A percentile compares a stretch with the other conserved stretches of the same genome.
These are phyloP conservation scores for Leishmania aethiopica DNA, from an alignment of 208 protist species.

Conservation along the genomic window DNA sequence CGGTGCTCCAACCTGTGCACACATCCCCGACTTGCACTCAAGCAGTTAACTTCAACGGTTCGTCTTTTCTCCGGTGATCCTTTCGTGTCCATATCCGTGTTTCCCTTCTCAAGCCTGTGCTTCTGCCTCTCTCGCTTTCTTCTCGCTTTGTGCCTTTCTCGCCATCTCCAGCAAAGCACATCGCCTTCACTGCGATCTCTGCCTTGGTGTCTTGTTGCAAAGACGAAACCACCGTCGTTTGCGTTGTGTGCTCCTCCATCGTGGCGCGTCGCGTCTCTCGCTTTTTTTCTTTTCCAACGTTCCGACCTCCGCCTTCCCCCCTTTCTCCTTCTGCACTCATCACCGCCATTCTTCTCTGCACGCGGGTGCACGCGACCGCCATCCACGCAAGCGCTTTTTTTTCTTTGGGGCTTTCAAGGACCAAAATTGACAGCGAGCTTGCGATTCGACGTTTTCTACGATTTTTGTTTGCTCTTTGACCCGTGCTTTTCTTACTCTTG, in stretches of 20 bases:
- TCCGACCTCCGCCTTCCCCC: too few relatives aligned
- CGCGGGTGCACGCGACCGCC: background rate
- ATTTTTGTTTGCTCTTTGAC: background rate
- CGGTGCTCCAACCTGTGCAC: background rate
- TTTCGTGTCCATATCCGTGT: too few relatives aligned
- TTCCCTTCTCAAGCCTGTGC: background rate
- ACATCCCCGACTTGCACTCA: background rate
- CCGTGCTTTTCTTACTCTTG: background rate
- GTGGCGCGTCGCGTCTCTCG: background rate
- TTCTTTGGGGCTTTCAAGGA: background rate
- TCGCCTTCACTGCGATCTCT: background rate
- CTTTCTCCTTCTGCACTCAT: background rate
- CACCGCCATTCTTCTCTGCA: background rate
- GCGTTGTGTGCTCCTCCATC: background rate
- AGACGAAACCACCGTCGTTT: background rate
- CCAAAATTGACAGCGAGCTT: background rate
- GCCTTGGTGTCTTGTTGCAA: constrained; percentile 2
- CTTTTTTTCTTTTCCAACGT: background rate
- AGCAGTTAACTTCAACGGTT: background rate
- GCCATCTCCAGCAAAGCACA: background rate
- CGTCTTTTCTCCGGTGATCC: background rate
- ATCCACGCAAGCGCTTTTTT: background rate
- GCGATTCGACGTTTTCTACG: background rate
- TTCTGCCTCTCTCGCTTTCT: background rate
- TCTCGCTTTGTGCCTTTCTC: background rate